Evolutionary conservation across 768 basidiomycete genomes (phyloP), one percentile per base, ranked within the genome.

Genomic region (Trametes cingulata): DNA sequence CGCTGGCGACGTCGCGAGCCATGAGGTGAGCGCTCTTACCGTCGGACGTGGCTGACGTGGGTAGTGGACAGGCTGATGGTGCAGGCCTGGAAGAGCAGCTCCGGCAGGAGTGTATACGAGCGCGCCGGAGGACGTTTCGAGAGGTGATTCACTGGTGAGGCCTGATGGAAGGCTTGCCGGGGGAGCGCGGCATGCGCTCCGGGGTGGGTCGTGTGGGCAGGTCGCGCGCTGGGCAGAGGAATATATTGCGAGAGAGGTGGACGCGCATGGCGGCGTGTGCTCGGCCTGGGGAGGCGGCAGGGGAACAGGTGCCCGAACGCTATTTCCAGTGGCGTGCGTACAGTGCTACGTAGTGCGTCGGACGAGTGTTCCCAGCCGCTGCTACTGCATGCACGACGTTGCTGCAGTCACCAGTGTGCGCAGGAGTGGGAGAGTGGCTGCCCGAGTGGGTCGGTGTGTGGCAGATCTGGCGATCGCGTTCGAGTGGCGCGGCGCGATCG

Each of bases 221-320:
- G n/a, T 27, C 20, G 19, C 20, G 36, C 29, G 50, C 10, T 20
- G 22, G 45, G 13, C 6, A 46, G n/a, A n/a, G 29, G 29, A 33
- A 33, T 33, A 33, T 33, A 33, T 24, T 46, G 45, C 22, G 45
- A 5, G 45, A 35, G 20, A 22, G 9, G 35, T 15, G 6, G 35
- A 35, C 33, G 48, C 48, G 48, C 33, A 50, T 20, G 48, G 48
- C 48, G 48, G 48, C 33, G 48, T 20, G 48, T 22, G 33, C 7
- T 19, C n/a, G 48, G 17, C 47, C 25, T 33, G 7, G 41, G 6
- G 17, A 24, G 53, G 27, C 27, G 10, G 50, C 14, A 20, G 8
- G 25, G 43, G 27, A 37, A 25, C 25, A 43, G 54, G 49, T 56
- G 60, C 10, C 48, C 22, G 60, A 61, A 61, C 54, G 49, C 54